Evolutionary conservation across 257 asterid genomes (phyloP).

Genomic region (Nyctanthes arbortristis): DNA sequence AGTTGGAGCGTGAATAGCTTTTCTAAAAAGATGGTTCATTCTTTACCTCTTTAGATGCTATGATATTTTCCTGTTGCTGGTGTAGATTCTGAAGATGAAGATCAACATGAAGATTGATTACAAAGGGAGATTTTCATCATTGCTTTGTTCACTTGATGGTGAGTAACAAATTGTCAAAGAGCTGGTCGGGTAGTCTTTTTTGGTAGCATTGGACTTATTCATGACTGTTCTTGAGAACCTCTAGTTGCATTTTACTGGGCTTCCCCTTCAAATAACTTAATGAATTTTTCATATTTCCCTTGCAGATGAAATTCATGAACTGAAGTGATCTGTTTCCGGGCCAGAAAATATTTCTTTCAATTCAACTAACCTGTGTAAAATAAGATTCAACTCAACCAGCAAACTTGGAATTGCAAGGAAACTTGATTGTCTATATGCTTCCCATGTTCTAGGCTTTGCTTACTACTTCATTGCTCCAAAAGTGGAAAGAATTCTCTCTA

Average conservation of each 20-base stretch:
- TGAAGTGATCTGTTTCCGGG: conserved; percentile 12
- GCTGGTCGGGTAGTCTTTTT: no score
- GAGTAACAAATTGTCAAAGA: neutral
- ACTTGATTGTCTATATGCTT: conserved; percentile 6
- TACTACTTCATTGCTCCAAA: conserved; percentile 6
- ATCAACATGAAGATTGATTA: conserved; percentile 66
- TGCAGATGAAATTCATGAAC: conserved; percentile 36
- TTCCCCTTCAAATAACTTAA: neutral
- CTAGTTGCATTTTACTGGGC: neutral
- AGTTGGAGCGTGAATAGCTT: no score
- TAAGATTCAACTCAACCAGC: conserved; percentile 6
- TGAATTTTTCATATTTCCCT: neutral
- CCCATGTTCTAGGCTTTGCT: neutral
- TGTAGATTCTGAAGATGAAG: conserved; percentile 86
- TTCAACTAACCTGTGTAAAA: conserved; percentile 17
- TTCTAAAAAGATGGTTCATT: no score
- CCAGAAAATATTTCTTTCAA: conserved; percentile 8
- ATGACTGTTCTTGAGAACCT: neutral
- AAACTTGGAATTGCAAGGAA: conserved; percentile 17
- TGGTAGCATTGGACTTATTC: neutral
- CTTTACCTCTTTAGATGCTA: neutral
- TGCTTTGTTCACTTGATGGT: conserved; percentile 20
- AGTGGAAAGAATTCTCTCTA: conserved; percentile 14
- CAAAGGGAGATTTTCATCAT: neutral
- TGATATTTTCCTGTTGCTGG: conserved; percentile 14